Base-by-base conservation (phyloP, 139 green algal species). In the Tetradesmus lagerheimii region DNA sequence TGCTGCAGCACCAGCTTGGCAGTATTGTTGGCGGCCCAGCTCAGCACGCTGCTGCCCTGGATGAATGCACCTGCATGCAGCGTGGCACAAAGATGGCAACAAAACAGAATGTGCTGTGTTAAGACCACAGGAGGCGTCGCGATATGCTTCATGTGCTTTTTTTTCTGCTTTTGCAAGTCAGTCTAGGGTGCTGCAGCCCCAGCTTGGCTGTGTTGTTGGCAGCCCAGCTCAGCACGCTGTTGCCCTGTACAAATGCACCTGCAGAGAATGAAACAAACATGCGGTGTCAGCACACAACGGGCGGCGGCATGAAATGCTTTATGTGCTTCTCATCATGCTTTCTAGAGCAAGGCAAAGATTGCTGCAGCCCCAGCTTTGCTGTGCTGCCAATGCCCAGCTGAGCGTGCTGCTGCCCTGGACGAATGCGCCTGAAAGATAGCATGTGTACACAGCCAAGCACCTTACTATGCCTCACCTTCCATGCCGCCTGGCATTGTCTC, bases 131-230 rank as follows among this genome's bases (percentile, higher is more conserved):
- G n/a, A n/a, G n/a, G n/a, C n/a, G n/a, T n/a, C n/a, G n/a, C n/a
- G n/a, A n/a, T n/a, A n/a, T n/a, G n/a, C n/a, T n/a, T n/a, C n/a
- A n/a, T n/a, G n/a, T n/a, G n/a, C n/a, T n/a, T n/a, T n/a, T n/a
- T n/a, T n/a, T n/a, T n/a, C n/a, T n/a, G n/a, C n/a, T n/a, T n/a
- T n/a, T n/a, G n/a, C n/a, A n/a, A n/a, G n/a, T n/a, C n/a, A n/a
- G n/a, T n/a, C n/a, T n/a, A n/a, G 50, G 53, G 67, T 92, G 88
- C 71, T 39, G 31, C 16, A 94, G 39, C 16, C 75, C 45, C 86
- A 96, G 88, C 91, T 98, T 98, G 76, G 91, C 87, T 0, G 89
- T 97, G 91, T 98, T 98, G 95, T 98, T 98, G 31, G 35, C 92
- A 11, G 89, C 94, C 94, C 94, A 98, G 62, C 90, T 88, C 14